Evolutionary conservation across 768 basidiomycete species (phyloP).

Genomic region (Auriscalpium vulgare): DNA sequence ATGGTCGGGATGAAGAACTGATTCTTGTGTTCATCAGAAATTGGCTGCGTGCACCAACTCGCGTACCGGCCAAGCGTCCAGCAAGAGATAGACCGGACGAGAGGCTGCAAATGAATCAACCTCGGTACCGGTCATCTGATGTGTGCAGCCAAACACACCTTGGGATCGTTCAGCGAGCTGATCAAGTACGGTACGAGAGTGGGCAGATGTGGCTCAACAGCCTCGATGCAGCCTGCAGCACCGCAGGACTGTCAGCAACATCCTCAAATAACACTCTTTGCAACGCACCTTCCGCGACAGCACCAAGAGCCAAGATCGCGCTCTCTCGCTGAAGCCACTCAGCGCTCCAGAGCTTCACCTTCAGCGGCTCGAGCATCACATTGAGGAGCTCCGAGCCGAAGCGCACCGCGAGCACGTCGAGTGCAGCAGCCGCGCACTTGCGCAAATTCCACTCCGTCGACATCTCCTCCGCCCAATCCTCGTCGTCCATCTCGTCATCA

Average conservation of each 20-base stretch:
- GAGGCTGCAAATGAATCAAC: slow-evolving; percentile 47
- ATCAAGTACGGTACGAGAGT: slow-evolving; percentile 90
- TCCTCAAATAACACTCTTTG: background rate
- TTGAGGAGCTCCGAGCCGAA: slow-evolving; percentile 87
- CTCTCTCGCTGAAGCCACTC: slow-evolving; percentile 96
- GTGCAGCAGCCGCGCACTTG: slow-evolving; percentile 95
- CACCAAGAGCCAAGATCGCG: slow-evolving; percentile 91
- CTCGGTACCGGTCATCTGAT: too few species aligned
- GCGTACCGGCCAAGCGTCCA: slow-evolving; percentile 99
- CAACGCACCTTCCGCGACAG: slow-evolving; percentile 90
- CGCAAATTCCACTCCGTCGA: slow-evolving; percentile 98
- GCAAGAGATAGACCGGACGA: slow-evolving; percentile 96
- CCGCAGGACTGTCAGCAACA: slow-evolving; percentile 1
- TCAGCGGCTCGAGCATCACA: slow-evolving; percentile 81
- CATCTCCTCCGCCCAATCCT: slow-evolving; percentile 94
- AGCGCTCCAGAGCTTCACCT: slow-evolving; percentile 85
- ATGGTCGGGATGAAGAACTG: slow-evolving; percentile 94
- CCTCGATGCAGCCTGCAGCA: slow-evolving; percentile 83
- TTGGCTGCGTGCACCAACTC: slow-evolving; percentile 88
- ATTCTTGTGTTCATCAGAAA: slow-evolving; percentile 81
- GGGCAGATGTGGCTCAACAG: slow-evolving; percentile 90
- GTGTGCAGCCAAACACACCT: slow-evolving; percentile 41
- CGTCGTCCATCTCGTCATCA: slow-evolving; percentile 79
- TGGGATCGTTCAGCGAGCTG: slow-evolving; percentile 82
- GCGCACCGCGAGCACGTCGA: slow-evolving; percentile 93